These are phyloP conservation scores for Termitomyces eurrhizus DNA, from an alignment of 768 basidiomycete species.

Conservation along the genomic window DNA sequence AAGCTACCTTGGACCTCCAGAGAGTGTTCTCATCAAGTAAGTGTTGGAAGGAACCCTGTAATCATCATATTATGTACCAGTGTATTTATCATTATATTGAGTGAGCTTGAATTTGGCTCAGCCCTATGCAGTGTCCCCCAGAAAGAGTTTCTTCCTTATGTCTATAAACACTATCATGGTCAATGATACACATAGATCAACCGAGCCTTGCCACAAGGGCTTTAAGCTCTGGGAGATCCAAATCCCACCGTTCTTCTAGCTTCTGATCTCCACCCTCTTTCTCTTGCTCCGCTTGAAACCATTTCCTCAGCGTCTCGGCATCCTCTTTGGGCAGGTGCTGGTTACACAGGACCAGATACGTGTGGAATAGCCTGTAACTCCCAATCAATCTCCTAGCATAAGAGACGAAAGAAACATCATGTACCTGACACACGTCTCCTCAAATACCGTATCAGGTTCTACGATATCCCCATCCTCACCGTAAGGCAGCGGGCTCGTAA, in stretches of 20 bases:
- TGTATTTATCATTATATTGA: no score
- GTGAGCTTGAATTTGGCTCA: no score
- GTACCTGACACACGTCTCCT: slow-evolving; percentile 60
- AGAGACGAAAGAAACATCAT: slow-evolving; percentile 12
- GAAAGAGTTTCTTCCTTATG: not conserved
- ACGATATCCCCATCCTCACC: slow-evolving; percentile 64
- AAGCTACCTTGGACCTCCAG: slow-evolving; percentile 64
- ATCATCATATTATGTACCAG: no score
- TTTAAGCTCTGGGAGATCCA: slow-evolving; percentile 2
- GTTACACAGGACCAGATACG: not conserved
- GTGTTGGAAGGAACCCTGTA: not conserved
- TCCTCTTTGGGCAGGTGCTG: not conserved
- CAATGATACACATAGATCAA: not conserved
- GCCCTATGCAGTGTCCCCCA: no score
- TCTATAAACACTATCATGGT: not conserved
- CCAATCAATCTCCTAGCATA: not conserved
- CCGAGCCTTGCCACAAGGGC: not conserved
- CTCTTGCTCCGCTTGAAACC: not conserved
- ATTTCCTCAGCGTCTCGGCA: not conserved
- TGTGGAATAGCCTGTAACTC: slow-evolving; percentile 1
- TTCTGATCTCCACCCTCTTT: slow-evolving; percentile 6
- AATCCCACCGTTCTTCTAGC: slow-evolving; percentile 7
- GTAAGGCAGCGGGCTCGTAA: slow-evolving; percentile 55
- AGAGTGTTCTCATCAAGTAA: slow-evolving; percentile 35
- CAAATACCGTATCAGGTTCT: slow-evolving; percentile 56